Evolutionary conservation across 805 yeast species (phyloP), one percentile per base, ranked within the genome.

Genomic region (Yarrowia sp.): DNA sequence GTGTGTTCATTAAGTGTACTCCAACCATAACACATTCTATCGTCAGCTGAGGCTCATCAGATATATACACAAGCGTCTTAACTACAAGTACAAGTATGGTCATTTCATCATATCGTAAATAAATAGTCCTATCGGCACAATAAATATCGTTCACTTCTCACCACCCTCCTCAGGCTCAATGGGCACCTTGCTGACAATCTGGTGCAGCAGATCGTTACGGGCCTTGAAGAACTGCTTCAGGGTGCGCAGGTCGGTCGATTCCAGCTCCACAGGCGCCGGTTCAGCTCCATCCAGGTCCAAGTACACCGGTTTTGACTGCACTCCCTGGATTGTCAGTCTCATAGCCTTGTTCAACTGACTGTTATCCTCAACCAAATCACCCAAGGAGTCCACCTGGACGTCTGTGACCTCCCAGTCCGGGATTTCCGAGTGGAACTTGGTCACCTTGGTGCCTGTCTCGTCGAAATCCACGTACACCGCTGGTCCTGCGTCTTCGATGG

Each of bases 381-480:
- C 49, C 39, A 53, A 13, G 58, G 66, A 63, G 8, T 46, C 59
- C 7, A 63, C 63, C 19, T 68, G 31, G 14, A 68, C 72, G 41
- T 67, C 65, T 8, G 69, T 64, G 29, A 74, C 71, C 61, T 76
- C 78, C 77, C 77, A 75, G 19, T 68, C 69, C 0, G 76, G 70
- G 12, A 77, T 71, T 9, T 76, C 66, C 9, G 77, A 73, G 27
- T 70, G 68, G 62, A 71, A 70, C n/a, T 65, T 56, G 8, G 66
- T 62, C 7, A 76, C 66, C 3, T 66, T 63, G 16, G 65, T 64
- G 14, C 75, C 77, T 19, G 72, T 63, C 19, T 65, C 70, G 62
- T 75, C 76, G 39, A 76, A 68, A 63, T 76, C 78, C 6, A 75
- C 72, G 6, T 75, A 66, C 7, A 76, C 65, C 0, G 47, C 61